Percentiles rank a stretch among this genome's conserved stretches.
These are phyloP conservation scores for Colletotrichum chrysophilum DNA, from an alignment of 2,329 filamentous ascomycete genomes.

Conservation along the genomic window DNA sequence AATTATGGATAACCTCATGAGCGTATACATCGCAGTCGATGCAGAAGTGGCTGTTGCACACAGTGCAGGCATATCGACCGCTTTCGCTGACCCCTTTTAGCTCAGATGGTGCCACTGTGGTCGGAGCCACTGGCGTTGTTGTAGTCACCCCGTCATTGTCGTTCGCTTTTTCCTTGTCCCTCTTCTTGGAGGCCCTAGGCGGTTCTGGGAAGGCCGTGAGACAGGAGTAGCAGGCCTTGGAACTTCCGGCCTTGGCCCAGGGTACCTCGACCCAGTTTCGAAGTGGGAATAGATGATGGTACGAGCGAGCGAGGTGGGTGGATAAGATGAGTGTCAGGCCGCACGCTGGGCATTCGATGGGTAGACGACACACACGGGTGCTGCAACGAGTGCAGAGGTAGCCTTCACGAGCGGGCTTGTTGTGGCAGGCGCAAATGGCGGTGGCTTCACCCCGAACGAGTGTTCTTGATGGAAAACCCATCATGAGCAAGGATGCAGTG, in stretches of 20 bases:
- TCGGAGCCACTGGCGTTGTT: conserved; percentile 24
- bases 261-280: conserved; percentile 90
- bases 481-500: conserved; percentile 80
- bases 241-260: conserved; percentile 73
- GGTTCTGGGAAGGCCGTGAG: conserved; percentile 70
- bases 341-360: conserved; percentile 90
- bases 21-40: conserved; percentile 97
- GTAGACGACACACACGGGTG: conserved; percentile 87
- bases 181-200: conserved; percentile 29
- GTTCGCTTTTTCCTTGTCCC: conserved; percentile 22
- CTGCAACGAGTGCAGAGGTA: conserved; percentile 91
- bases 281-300: conserved; percentile 90
- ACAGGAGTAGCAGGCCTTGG: conserved; percentile 79
- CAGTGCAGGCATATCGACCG: conserved; percentile 84
- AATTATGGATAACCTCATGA: conserved; percentile 95
- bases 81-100: conserved; percentile 80
- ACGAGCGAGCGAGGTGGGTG: conserved; percentile 90
- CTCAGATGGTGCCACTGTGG: conserved; percentile 24
- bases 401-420: conserved; percentile 79
- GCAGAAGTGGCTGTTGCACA: conserved; percentile 92
- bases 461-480: conserved; percentile 93
- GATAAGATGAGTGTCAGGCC: conserved; percentile 91
- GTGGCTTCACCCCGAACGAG: conserved; percentile 69
- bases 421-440: conserved; percentile 91
- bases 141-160: conserved; percentile 12